A percentile compares a stretch with the other conserved stretches of the same genome.
Evolutionary conservation across 1,284 basidiomycete genomes (phyloP).

Genomic region (Polyporus tsugae): DNA sequence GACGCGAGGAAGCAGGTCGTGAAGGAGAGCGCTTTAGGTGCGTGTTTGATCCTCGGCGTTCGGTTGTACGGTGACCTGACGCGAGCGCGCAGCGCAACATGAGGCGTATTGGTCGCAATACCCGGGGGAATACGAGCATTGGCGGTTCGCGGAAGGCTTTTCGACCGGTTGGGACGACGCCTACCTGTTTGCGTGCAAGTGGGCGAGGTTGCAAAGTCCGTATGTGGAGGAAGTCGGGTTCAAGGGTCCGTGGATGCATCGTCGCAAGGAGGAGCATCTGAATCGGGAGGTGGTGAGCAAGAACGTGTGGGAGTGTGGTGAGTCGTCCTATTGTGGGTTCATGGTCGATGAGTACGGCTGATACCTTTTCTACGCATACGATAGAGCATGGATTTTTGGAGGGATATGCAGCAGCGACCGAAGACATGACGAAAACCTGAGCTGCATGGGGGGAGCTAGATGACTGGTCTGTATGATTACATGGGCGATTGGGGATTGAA

Average conservation of each 20-base stretch:
- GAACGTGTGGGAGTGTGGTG: slow-evolving; percentile 71
- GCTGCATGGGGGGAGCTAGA: neutral
- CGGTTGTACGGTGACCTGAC: neutral
- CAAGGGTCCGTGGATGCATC: slow-evolving; percentile 62
- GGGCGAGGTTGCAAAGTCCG: slow-evolving; percentile 33
- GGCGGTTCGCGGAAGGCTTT: slow-evolving; percentile 74
- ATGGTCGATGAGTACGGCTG: neutral
- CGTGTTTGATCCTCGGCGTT: slow-evolving; percentile 21
- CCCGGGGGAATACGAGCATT: slow-evolving; percentile 66
- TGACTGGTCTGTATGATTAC: neutral
- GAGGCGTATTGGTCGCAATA: slow-evolving; percentile 64
- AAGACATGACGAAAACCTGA: slow-evolving; percentile 3
- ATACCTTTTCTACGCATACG: neutral
- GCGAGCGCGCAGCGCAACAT: slow-evolving; percentile 50
- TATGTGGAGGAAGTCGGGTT: slow-evolving; percentile 67
- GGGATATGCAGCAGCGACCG: slow-evolving; percentile 5
- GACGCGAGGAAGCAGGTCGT: slow-evolving; percentile 46
- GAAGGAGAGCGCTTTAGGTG: slow-evolving; percentile 52
- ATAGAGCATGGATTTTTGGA: slow-evolving; percentile 17
- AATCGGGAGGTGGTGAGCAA: slow-evolving; percentile 49
- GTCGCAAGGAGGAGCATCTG: slow-evolving; percentile 56
- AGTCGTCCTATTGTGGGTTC: slow-evolving; percentile 24
- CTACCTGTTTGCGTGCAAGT: slow-evolving; percentile 56
- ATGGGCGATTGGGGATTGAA: neutral
- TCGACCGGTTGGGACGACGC: slow-evolving; percentile 77